Evolutionary conservation across 2,329 filamentous ascomycete species (phyloP).

Genomic region (Diplodia intermedia): DNA sequence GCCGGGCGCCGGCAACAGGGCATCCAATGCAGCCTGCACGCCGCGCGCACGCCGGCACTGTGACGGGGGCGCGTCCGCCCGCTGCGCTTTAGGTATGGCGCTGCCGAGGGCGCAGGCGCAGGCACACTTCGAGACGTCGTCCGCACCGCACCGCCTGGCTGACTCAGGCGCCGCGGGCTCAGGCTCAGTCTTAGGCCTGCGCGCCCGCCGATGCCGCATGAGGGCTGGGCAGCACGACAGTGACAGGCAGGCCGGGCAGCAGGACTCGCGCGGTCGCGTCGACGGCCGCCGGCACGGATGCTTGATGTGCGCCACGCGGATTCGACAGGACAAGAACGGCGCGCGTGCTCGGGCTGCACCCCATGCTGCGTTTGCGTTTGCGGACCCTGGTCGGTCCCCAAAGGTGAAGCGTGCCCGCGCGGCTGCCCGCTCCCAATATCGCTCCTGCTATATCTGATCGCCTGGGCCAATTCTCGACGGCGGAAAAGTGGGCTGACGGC

Average conservation of each 20-base stretch:
- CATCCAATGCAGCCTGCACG: conserved; percentile 4
- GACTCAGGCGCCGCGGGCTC: conserved; percentile 10
- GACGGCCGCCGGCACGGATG: conserved; percentile 17
- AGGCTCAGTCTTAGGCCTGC: background rate
- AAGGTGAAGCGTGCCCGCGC: conserved; percentile 27
- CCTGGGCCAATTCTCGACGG: conserved; percentile 27
- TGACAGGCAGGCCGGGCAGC: background rate
- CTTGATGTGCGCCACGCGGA: conserved; percentile 24
- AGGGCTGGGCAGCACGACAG: background rate
- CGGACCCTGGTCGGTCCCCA: conserved; percentile 17
- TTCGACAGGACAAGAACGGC: conserved; percentile 8
- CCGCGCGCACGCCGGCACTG: conserved; percentile 21
- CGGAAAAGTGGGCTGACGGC: conserved; percentile 30
- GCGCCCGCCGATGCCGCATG: conserved; percentile 11
- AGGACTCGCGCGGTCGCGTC: conserved; percentile 11
- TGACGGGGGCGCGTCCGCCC: conserved; percentile 23
- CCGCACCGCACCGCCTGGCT: conserved; percentile 8
- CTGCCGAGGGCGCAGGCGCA: conserved; percentile 22
- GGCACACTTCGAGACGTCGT: conserved; percentile 17
- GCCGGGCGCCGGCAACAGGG: conserved; percentile 1
- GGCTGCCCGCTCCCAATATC: conserved; percentile 26
- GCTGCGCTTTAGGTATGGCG: conserved; percentile 7
- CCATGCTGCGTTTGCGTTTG: conserved; percentile 12
- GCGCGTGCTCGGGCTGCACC: conserved; percentile 26
- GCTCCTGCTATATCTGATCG: conserved; percentile 25